Evolutionary conservation across 768 basidiomycete species (phyloP).

Genomic region (Floccularia luteovirens): DNA sequence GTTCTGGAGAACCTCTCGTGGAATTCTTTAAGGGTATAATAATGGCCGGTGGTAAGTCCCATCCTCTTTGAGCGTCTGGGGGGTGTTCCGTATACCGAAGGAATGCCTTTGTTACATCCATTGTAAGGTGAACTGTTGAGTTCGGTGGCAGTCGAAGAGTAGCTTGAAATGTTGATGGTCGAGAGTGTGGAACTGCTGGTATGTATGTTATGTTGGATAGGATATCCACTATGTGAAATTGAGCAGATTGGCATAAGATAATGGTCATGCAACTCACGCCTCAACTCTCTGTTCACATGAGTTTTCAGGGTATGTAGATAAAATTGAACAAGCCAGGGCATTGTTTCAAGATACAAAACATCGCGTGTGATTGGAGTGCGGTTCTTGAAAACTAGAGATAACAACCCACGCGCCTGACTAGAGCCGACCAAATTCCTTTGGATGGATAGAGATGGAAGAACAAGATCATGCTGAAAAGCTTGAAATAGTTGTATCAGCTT

Average conservation of each 20-base stretch:
- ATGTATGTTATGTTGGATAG: slow-evolving; percentile 61
- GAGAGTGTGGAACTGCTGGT: slow-evolving; percentile 58
- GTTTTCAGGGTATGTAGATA: slow-evolving; percentile 75
- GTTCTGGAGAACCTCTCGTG: slow-evolving; percentile 9
- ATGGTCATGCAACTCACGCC: slow-evolving; percentile 28
- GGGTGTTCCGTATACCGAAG: slow-evolving; percentile 94
- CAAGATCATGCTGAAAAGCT: slow-evolving; percentile 30
- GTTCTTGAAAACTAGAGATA: slow-evolving; percentile 64
- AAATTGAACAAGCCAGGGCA: slow-evolving; percentile 90
- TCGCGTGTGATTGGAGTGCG: slow-evolving; percentile 32
- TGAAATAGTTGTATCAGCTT: background rate
- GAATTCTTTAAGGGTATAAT: slow-evolving; percentile 32
- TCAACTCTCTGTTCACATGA: slow-evolving; percentile 33
- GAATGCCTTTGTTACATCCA: slow-evolving; percentile 79
- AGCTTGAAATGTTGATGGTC: slow-evolving; percentile 74
- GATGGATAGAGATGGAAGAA: slow-evolving; percentile 49
- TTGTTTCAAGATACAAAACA: slow-evolving; percentile 78
- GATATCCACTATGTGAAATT: slow-evolving; percentile 42
- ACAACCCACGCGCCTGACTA: slow-evolving; percentile 68
- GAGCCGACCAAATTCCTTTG: slow-evolving; percentile 67
- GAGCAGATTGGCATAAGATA: background rate
- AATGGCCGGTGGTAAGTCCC: slow-evolving; percentile 89
- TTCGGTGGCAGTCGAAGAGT: slow-evolving; percentile 62
- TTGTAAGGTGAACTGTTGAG: slow-evolving; percentile 52
- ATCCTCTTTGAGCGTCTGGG: slow-evolving; percentile 91